Evolutionary conservation across 768 basidiomycete genomes (phyloP), one percentile per base, ranked within the genome.

Genomic region (Mycena metata): DNA sequence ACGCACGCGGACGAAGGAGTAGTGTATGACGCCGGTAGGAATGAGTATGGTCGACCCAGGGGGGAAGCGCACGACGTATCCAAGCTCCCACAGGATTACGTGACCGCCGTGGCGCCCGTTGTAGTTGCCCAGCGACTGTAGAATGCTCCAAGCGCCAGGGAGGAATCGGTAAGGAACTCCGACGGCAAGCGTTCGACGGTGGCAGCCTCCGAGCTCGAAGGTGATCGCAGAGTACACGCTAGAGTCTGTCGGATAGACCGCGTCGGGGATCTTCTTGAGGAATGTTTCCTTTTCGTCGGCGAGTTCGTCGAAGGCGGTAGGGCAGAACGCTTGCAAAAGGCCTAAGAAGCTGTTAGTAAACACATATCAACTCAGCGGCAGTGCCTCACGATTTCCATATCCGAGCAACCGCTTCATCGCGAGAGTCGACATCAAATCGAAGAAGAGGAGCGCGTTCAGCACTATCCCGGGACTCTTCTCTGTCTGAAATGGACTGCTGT

Each of bases 191-290:
- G 47, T 23, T 23, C 23, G 46, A 15, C 24, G 26, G 23, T 63
- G 61, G 12, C 50, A 41, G 1, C 51, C 61, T 2, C 61, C 61
- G 39, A 63, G 21, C n/a, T 63, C 51, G 24, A 52, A 42, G 7
- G 51, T 54, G 17, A 42, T 51, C 5, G 61, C 51, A 21, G 61
- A 63, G 33, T 30, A 63, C 4, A 63, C 42, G 30, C 61, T 63
- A 1, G 41, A 43, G 21, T 52, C 41, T 11, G 5, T 19, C 5
- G 61, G 61, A 30, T 63, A 63, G 2, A 33, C 4, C 10, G 61
- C 51, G 3, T 4, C 5, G 50, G 8, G 16, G 41, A 52, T 35
- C 41, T 30, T 10, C 12, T 63, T 16, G 4, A 63, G 50, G 23
- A 52, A 63, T 2, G 5, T n/a, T 1, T 17, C 5, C 30, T 63